Conservation (phyloP, 169 alveolate genomes). For the Hammondia hammondi region DNA sequence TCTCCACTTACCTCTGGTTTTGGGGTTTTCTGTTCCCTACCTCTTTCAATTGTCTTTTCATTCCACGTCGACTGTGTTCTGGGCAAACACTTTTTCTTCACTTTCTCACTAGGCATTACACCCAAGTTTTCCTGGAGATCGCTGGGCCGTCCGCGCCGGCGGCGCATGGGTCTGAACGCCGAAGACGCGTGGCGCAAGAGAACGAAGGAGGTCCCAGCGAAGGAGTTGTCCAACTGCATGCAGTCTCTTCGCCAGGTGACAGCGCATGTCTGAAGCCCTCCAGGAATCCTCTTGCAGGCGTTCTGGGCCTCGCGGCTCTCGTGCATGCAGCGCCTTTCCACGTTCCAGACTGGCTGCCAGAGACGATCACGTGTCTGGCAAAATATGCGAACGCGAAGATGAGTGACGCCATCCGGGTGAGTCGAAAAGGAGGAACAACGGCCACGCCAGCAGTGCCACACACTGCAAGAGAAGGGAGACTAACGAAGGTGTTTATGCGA, state of each 20-base stretch:
- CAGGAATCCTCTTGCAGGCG: neutral
- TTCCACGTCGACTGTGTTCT: no score
- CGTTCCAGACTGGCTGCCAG: constrained; percentile 84
- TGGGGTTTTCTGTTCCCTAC: no score
- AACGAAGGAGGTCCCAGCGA: no score
- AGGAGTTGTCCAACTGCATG: no score
- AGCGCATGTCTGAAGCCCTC: neutral
- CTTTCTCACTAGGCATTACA: neutral
- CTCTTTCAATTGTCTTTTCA: no score
- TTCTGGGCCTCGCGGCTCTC: constrained; percentile 14
- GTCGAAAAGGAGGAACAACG: neutral
- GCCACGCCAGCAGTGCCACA: neutral
- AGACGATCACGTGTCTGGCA: constrained; percentile 79
- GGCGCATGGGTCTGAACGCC: neutral
- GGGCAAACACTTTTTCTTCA: no score
- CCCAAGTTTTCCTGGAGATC: neutral
- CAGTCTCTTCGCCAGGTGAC: no score
- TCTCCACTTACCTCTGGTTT: no score
- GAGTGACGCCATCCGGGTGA: constrained; percentile 43
- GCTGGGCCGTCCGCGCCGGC: constrained; percentile 16
- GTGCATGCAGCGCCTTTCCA: constrained; percentile 72
- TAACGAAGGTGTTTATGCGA: no score
- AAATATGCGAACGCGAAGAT: constrained; percentile 59
- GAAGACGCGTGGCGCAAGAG: neutral
- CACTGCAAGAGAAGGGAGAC: no score